phyloP scores from a whole-genome alignment of 768 basidiomycete genomes.

The Infundibulicybe gibba region DNA sequence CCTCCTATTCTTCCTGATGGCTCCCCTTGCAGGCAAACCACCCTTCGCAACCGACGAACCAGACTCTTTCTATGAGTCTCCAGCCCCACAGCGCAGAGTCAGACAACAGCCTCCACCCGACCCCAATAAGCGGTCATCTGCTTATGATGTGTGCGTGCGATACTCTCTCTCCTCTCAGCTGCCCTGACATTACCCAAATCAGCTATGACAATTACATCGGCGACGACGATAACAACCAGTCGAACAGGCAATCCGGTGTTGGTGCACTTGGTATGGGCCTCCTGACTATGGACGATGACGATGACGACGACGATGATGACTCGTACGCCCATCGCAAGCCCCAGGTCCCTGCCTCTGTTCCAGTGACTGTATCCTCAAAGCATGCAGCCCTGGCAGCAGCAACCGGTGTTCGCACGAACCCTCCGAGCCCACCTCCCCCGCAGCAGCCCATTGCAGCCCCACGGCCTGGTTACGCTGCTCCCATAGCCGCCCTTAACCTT shows the following conservation, averaged over 20 bases:
- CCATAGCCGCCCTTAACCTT: conserved; percentile 62
- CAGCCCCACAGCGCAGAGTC: conserved; percentile 36
- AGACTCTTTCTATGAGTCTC: conserved; percentile 53
- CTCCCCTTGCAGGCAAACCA: conserved; percentile 57
- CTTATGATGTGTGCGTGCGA: conserved; percentile 61
- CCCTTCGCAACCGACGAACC: conserved; percentile 70
- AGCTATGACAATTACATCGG: conserved; percentile 66
- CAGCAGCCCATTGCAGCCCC: conserved; percentile 58
- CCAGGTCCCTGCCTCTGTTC: conserved; percentile 9
- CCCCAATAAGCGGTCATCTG: conserved; percentile 55
- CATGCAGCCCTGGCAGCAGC: conserved; percentile 35
- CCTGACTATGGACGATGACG: conserved; percentile 42
- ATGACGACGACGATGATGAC: conserved; percentile 37
- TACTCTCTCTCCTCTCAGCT: neutral
- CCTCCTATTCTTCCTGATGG: conserved; percentile 18
- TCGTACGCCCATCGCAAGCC: conserved; percentile 9
- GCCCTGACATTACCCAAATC: neutral
- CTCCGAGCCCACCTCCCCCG: conserved; percentile 19
- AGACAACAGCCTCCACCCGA: conserved; percentile 44
- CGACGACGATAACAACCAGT: conserved; percentile 19
- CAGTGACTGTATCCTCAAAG: conserved; percentile 23
- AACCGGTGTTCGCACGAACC: conserved; percentile 14
- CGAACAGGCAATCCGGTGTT: conserved; percentile 48
- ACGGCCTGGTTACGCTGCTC: conserved; percentile 70
- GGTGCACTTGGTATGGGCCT: conserved; percentile 49